Evolutionary conservation across 148 eudicot species (phyloP), one percentile per base, ranked within the genome.

Genomic region (Selenicereus undatus): DNA sequence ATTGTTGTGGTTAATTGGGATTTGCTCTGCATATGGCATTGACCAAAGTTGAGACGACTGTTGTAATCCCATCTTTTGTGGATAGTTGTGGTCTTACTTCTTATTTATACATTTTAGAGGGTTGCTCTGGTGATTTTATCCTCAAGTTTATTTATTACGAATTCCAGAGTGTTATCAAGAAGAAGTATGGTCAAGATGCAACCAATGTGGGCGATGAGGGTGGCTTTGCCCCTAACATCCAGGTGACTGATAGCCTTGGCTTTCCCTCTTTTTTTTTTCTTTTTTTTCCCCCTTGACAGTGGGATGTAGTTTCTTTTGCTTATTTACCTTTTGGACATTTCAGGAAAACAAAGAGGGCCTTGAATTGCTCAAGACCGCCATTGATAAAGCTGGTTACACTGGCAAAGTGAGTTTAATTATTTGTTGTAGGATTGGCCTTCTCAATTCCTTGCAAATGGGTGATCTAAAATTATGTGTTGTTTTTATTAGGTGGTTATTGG

Each of bases 121-220:
- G 2, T 56, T 56, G 20, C 62, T 56, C 62, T 16, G 62, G 22
- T 16, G 62, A 14, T 56, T 72, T 12, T 18, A 72, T 72, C 2
- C 52, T 43, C 42, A n/a, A 30, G 10, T 1, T 42, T 72, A 20
- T 5, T 39, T 22, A 11, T 4, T 82, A 45, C 66, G 9, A 60
- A 76, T 82, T 88, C 35, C 90, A 96, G 99, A 83, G 93, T 85
- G 99, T 96, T 74, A 96, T 96, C 80, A 96, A 96, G 90, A 96
- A 96, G 95, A 96, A 93, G 78, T 96, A 96, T 78, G 99, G 98
- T 76, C 99, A 96, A 86, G 99, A 96, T 87, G 98, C 99, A 64
- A 96, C 95, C 74, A 96, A 93, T 88, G 99, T 96, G 81, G 99
- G 99, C 87, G 99, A 96, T 75, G 99, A 96, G 81, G 99, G 99